Evolutionary conservation across 768 basidiomycete genomes (phyloP), one percentile per base, ranked within the genome.

Genomic region (Rhodosporidiobolus sp.): DNA sequence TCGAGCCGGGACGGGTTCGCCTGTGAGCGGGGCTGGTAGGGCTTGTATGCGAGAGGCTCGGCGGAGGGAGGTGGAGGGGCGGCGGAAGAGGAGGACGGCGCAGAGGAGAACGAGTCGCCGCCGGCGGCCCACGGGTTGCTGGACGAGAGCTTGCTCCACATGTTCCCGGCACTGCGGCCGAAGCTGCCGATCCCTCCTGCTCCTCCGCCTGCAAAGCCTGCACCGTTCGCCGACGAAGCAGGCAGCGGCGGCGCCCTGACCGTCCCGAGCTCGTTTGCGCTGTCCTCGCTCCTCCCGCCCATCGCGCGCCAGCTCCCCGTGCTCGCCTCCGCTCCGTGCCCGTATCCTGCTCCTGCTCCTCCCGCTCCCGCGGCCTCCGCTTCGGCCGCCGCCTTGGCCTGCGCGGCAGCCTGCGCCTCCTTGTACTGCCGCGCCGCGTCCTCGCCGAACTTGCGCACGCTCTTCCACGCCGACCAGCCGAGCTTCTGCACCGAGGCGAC

Each of bases 391-490:
- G 43, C 65, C 19, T 35, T 24, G 17, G 49, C 46, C 28, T 28
- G 46, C 16, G 54, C 54, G 3, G 30, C 30, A 9, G n/a, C 53
- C 66, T 60, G 50, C 28, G 62, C 48, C 49, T 72, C 70, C 56
- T 64, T 63, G 52, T 70, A 72, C 54, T 73, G 75, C 26, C 56
- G 63, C 30, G 67, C 70, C 28, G 71, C 75, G 38, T 76, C 75
- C 32, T 69, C 60, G 28, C 67, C 67, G 6, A 66, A 60, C 55
- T 70, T 76, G 28, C 68, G 75, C 5, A 70, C 69, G 26, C 46
- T 30, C 53, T 76, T 76, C 63, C 63, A 76, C 4, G 75, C 75
- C 19, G 64, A 65, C 75, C 75, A 76, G 35, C 75, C 75, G 45
- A 73, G 56, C 34, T 73, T 73, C n/a, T 73, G 75, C 9, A 76